A percentile compares a stretch with the other conserved stretches of the same genome.
Conservation (phyloP, 2,329 filamentous ascomycete species). For the Trichophaea hybrida region DNA sequence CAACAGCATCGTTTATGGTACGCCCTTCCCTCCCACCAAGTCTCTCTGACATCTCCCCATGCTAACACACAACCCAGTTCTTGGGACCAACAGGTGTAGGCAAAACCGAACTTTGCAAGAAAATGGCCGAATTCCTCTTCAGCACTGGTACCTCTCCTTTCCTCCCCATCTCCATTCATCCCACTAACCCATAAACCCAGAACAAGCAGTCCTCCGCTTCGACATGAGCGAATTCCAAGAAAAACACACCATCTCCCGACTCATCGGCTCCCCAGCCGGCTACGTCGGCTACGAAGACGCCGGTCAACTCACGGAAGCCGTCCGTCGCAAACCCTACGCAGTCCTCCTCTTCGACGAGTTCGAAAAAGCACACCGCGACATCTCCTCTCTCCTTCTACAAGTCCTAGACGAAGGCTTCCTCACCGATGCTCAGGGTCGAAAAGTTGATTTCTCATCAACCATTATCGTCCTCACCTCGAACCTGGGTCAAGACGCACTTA, state of each 20-base stretch:
- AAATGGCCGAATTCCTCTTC: conserved; percentile 84
- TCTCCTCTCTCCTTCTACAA: conserved; percentile 79
- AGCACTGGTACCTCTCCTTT: conserved; percentile 41
- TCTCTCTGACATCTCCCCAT: too few species aligned
- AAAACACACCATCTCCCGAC: conserved; percentile 83
- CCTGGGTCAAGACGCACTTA: conserved; percentile 79
- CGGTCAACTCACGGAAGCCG: conserved; percentile 87
- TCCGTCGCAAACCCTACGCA: conserved; percentile 86
- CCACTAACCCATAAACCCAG: conserved; percentile 28
- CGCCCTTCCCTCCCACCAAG: too few species aligned
- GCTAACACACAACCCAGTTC: conserved; percentile 37
- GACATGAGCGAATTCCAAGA: conserved; percentile 98
- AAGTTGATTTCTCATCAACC: conserved; percentile 91
- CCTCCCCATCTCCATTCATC: too few species aligned
- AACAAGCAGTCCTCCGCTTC: conserved; percentile 79
- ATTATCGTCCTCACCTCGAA: conserved; percentile 95
- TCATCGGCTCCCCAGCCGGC: conserved; percentile 85
- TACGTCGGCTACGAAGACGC: conserved; percentile 97
- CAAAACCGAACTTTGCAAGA: conserved; percentile 95
- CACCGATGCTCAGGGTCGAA: conserved; percentile 89
- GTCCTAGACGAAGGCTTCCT: conserved; percentile 93
- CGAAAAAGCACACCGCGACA: conserved; percentile 92
- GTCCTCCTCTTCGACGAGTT: conserved; percentile 94
- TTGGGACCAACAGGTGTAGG: conserved; percentile 90
- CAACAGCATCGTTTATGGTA: conserved; percentile 78